phyloP scores from a whole-genome alignment of 257 asterid genomes.

The Solanum appendiculatum region DNA sequence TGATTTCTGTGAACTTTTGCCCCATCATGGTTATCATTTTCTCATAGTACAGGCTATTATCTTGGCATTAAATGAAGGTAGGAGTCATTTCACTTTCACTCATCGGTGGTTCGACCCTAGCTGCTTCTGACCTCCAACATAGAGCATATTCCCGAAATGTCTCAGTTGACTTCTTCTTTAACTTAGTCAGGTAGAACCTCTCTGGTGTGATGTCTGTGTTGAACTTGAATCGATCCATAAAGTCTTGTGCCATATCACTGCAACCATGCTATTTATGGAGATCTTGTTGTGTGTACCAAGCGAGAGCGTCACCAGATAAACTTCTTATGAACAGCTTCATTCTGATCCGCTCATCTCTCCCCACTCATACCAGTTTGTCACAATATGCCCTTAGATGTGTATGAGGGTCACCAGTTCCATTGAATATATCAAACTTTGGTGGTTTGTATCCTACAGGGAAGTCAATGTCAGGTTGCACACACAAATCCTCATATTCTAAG shows the following conservation, averaged over 20 bases:
- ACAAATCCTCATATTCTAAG: too few relatives aligned
- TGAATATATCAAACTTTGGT: too few relatives aligned
- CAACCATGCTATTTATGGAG: neutral
- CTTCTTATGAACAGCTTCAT: neutral
- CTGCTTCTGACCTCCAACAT: neutral
- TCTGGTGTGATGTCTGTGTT: neutral
- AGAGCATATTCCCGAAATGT: neutral
- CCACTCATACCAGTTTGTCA: neutral
- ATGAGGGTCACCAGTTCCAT: too few relatives aligned
- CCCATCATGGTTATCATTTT: neutral
- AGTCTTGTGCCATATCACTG: neutral
- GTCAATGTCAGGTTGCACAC: too few relatives aligned
- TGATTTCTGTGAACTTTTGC: neutral
- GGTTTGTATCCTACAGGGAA: too few relatives aligned
- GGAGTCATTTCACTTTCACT: neutral
- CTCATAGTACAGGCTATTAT: neutral
- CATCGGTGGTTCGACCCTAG: neutral
- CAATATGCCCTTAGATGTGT: too few relatives aligned
- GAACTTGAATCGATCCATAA: neutral
- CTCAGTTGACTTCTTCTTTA: neutral
- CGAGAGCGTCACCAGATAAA: neutral
- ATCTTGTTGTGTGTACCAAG: neutral
- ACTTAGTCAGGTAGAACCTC: neutral
- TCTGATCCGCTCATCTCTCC: neutral
- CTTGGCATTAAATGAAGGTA: neutral